Evolutionary conservation across 139 green algal species (phyloP).

Genomic region (Picochlorum sp.): DNA sequence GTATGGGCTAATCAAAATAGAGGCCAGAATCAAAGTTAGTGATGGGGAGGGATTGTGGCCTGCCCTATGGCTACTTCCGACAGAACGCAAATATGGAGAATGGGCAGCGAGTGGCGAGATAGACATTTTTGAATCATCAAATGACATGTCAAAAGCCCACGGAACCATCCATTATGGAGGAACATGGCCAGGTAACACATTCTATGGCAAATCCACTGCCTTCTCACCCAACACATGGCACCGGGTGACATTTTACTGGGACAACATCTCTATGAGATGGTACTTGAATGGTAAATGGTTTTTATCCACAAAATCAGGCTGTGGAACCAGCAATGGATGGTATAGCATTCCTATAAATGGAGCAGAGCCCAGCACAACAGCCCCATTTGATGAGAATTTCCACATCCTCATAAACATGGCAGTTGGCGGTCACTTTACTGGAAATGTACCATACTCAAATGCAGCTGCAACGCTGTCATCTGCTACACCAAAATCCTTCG

Average conservation of each 20-base stretch:
- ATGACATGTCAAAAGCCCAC: constrained; percentile 1
- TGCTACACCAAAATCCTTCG: constrained; percentile 6
- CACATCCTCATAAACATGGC: constrained; percentile 23
- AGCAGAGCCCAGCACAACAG: neutral
- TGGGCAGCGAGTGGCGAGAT: constrained; percentile 22
- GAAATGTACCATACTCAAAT: neutral
- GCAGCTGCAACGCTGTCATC: neutral
- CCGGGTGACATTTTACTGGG: constrained; percentile 7
- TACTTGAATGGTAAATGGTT: constrained; percentile 2
- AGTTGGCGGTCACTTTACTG: constrained; percentile 19
- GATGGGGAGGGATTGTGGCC: constrained; percentile 13
- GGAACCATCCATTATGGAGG: constrained; percentile 19
- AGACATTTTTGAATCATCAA: constrained; percentile 16
- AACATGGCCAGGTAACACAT: constrained; percentile 11
- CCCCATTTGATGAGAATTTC: constrained; percentile 16
- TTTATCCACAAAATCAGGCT: neutral
- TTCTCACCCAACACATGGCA: constrained; percentile 8
- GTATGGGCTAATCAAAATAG: neutral
- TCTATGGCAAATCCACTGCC: neutral
- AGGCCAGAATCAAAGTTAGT: constrained; percentile 2
- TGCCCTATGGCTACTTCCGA: constrained; percentile 25
- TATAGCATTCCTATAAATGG: neutral
- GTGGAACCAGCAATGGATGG: constrained; percentile 7
- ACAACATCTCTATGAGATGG: constrained; percentile 1
- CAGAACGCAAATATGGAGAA: neutral